Percentiles rank a stretch among this genome's conserved stretches.
Conservation (phyloP, 2,329 filamentous ascomycete species). For the Colletotrichum brevisporum region DNA sequence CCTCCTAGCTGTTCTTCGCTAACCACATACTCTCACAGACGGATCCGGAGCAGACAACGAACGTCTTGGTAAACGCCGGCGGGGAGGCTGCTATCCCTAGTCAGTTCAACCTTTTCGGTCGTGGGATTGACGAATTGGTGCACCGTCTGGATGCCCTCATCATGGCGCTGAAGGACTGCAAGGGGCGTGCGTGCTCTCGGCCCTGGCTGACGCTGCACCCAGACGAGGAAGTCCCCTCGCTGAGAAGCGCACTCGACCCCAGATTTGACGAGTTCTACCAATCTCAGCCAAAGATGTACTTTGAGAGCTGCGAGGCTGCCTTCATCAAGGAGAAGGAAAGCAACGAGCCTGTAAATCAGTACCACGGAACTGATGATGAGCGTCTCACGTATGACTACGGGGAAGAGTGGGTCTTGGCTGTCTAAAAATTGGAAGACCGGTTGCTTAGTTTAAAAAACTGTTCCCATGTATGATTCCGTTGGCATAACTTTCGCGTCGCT, state of each 20-base stretch:
- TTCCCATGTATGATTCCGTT: no score
- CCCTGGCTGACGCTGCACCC: constrained; percentile 32
- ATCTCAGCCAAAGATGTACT: not conserved
- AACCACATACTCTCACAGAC: not conserved
- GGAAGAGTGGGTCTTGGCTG: no score
- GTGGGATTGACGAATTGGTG: constrained; percentile 12
- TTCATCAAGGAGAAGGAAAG: constrained; percentile 3
- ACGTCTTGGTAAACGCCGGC: not conserved
- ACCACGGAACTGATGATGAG: not conserved
- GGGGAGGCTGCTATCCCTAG: no score
- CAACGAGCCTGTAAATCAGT: not conserved
- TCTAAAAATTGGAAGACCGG: no score
- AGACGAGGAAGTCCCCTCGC: not conserved
- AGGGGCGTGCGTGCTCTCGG: constrained; percentile 17
- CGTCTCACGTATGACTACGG: no score
- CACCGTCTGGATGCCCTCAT: constrained; percentile 35
- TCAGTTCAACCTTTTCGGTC: not conserved
- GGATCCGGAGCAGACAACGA: not conserved
- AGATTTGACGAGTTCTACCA: not conserved
- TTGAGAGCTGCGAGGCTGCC: not conserved
- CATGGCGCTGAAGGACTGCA: constrained; percentile 38
- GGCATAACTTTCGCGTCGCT: no score
- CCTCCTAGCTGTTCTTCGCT: not conserved
- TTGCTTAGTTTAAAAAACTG: no score
- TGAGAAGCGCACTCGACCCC: not conserved